phyloP scores from a whole-genome alignment of 164 flowering plant species.

The Litsea cubeba region DNA sequence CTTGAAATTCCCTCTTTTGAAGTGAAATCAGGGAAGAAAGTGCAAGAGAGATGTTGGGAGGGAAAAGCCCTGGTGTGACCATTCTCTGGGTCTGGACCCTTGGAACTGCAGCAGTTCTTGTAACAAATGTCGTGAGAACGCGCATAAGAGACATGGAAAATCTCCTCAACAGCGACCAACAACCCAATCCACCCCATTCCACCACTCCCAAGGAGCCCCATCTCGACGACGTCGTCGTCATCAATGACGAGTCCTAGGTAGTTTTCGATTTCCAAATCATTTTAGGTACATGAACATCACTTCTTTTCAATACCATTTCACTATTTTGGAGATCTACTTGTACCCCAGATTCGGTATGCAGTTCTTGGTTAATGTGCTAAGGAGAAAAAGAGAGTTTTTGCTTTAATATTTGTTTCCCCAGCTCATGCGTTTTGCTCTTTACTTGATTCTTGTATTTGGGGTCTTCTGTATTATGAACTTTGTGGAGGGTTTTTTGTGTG shows the following conservation, averaged over 20 bases:
- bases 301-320: neutral
- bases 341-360: neutral
- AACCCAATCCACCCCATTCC: neutral
- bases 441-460: neutral
- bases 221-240: neutral
- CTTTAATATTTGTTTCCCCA: too few relatives aligned
- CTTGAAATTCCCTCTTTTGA: too few relatives aligned
- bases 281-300: neutral
- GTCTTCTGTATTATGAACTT: neutral
- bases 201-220: neutral
- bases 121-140: slow-evolving; percentile 12
- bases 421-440: neutral
- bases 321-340: neutral
- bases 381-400: neutral
- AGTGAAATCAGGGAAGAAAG: neutral
- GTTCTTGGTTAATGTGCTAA: neutral
- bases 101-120: slow-evolving; percentile 22
- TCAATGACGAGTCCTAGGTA: neutral
- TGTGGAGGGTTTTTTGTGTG: neutral
- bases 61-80: slow-evolving; percentile 16
- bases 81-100: slow-evolving; percentile 22
- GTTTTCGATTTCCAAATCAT: neutral
- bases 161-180: neutral
- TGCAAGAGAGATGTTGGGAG: slow-evolving; percentile 9
- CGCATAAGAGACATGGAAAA: slow-evolving; percentile 16